A percentile compares a stretch with the other conserved stretches of the same genome.
Evolutionary conservation across 2,329 filamentous ascomycete species (phyloP).

Genomic region (Phialophora verrucosa): DNA sequence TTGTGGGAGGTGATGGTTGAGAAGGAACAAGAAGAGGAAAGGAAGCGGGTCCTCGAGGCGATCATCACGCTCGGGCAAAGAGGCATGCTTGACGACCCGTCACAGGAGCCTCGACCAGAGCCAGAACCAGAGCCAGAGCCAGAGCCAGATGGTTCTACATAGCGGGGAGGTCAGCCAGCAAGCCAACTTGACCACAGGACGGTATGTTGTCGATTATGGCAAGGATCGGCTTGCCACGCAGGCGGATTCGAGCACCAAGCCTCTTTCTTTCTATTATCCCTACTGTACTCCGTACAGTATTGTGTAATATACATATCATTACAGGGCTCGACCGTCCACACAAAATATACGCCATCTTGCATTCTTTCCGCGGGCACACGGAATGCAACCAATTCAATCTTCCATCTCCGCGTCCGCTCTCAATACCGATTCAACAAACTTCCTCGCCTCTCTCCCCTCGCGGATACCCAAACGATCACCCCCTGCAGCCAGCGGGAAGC

Average conservation of each 20-base stretch:
- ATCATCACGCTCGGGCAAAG: conserved; percentile 52
- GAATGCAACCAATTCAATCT: neutral
- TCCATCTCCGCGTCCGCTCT: conserved; percentile 18
- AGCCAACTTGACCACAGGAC: neutral
- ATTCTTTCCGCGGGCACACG: neutral
- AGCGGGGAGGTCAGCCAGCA: neutral
- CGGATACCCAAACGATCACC: conserved; percentile 57
- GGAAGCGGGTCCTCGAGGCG: conserved; percentile 50
- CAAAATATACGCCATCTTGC: neutral
- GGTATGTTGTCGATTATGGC: neutral
- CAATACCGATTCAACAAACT: conserved; percentile 41
- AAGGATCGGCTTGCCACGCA: neutral
- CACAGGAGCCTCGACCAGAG: neutral
- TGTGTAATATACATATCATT: neutral
- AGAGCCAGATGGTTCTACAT: neutral
- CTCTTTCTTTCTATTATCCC: neutral
- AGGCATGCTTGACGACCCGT: conserved; percentile 44
- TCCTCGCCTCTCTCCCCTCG: conserved; percentile 54
- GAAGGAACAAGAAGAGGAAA: conserved; percentile 51
- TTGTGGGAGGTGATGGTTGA: conserved; percentile 53
- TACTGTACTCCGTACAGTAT: neutral
- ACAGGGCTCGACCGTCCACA: neutral
- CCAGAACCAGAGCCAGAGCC: neutral
- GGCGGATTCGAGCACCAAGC: neutral
- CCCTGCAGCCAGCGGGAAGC: conserved; percentile 59